phyloP scores from a whole-genome alignment of 1,139 yeast genomes.

The Kodamaea arcana region DNA sequence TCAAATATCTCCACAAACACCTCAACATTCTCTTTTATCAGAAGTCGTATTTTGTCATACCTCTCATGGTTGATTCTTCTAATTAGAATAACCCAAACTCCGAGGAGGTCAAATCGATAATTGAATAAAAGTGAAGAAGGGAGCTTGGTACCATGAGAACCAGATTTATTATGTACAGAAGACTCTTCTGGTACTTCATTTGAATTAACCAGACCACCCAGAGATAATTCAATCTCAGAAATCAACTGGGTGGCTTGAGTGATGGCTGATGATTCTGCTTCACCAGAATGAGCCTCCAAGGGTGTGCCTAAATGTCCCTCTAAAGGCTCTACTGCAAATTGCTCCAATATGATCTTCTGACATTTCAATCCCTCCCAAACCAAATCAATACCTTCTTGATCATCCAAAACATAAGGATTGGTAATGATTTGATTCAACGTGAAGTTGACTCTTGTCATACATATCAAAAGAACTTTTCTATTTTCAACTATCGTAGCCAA shows the following conservation, averaged over 20 bases:
- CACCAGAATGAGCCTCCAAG: too few relatives aligned
- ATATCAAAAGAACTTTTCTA: constrained; percentile 16
- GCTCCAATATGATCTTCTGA: constrained; percentile 10
- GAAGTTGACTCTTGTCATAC: constrained; percentile 28
- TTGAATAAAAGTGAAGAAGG: constrained; percentile 20
- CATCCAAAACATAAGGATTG: constrained; percentile 24
- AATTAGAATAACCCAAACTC: constrained; percentile 23
- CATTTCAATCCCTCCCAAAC: constrained; percentile 12
- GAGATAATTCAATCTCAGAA: too few relatives aligned
- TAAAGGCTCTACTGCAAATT: too few relatives aligned
- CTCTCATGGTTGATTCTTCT: constrained; percentile 6
- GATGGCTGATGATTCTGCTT: too few relatives aligned
- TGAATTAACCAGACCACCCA: too few relatives aligned
- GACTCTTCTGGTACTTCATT: too few relatives aligned
- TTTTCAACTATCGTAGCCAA: constrained; percentile 11
- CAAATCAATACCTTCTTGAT: constrained; percentile 11
- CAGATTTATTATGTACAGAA: too few relatives aligned
- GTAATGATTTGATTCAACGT: constrained; percentile 27
- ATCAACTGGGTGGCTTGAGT: too few relatives aligned
- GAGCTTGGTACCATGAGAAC: too few relatives aligned
- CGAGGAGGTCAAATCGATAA: constrained; percentile 34
- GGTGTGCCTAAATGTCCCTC: too few relatives aligned
- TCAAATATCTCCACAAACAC: background rate
- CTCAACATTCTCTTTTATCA: background rate
- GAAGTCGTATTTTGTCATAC: background rate